A percentile compares a stretch with the other conserved stretches of the same genome.
Evolutionary conservation across 1,139 yeast species (phyloP).

Genomic region (Candida neerlandica): DNA sequence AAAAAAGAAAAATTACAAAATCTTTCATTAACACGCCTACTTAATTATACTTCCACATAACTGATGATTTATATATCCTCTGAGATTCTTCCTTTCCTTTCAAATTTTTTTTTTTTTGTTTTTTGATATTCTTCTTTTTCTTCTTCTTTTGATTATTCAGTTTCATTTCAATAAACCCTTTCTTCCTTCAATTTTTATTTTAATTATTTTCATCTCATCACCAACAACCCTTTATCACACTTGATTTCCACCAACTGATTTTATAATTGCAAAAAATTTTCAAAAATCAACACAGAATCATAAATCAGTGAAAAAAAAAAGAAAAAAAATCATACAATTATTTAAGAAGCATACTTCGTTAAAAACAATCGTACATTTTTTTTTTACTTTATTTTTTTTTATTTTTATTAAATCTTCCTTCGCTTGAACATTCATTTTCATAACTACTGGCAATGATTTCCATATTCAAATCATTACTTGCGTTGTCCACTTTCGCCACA

Average conservation of each 20-base stretch:
- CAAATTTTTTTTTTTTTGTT: background rate
- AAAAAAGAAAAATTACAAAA: background rate
- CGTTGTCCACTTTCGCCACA: slow-evolving; percentile 10
- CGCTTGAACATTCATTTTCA: background rate
- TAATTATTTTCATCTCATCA: background rate
- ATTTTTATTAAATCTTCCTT: background rate
- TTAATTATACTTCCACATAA: too few relatives aligned
- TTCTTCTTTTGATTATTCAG: background rate
- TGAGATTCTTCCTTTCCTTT: background rate
- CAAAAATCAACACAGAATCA: background rate
- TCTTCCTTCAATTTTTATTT: too few relatives aligned
- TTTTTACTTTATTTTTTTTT: background rate
- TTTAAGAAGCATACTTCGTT: background rate
- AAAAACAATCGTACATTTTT: too few relatives aligned
- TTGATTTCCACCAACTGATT: background rate
- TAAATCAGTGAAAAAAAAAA: background rate
- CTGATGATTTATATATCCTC: too few relatives aligned
- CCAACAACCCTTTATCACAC: background rate
- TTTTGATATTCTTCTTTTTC: background rate
- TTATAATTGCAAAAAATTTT: background rate
- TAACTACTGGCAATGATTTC: background rate
- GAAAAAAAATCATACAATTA: background rate
- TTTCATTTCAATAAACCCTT: background rate
- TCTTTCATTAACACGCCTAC: too few relatives aligned
- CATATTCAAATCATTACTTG: slow-evolving; percentile 2